phyloP scores from a whole-genome alignment of 257 asterid species.

The Forsythia suspensa region DNA sequence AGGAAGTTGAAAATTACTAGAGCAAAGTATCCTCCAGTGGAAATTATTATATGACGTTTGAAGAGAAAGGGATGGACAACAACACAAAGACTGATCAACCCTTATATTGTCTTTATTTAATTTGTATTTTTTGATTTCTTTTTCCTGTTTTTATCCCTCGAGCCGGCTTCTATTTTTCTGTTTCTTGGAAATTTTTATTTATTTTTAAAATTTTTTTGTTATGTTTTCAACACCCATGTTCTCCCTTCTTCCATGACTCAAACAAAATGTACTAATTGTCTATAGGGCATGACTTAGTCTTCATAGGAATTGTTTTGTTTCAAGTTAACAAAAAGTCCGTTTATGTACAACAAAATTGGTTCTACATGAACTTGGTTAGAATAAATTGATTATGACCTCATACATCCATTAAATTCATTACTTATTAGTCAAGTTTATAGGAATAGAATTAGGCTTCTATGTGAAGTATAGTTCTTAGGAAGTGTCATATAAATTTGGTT shows the following conservation, averaged over 20 bases:
- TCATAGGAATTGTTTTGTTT: not conserved
- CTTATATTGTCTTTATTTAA: not conserved
- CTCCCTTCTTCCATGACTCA: not conserved
- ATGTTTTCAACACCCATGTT: not conserved
- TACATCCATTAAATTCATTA: not conserved
- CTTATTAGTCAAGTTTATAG: not conserved
- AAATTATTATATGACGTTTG: not conserved
- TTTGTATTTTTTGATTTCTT: not conserved
- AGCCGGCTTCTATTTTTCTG: not conserved
- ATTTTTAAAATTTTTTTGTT: not conserved
- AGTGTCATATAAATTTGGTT: not conserved
- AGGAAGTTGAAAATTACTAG: not conserved
- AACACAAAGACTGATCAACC: not conserved
- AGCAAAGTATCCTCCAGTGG: not conserved
- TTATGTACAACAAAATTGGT: not conserved
- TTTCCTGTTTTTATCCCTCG: not conserved
- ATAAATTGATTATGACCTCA: not conserved
- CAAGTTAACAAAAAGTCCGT: not conserved
- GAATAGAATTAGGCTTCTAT: not conserved
- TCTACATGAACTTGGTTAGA: not conserved
- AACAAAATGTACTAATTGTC: not conserved
- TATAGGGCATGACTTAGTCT: not conserved
- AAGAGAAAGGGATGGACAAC: not conserved
- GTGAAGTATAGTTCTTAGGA: not conserved
- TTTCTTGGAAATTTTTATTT: not conserved